Evolutionary conservation across 371 early-diverging fungal genomes (phyloP), one percentile per base, ranked within the genome.

Genomic region (Zychaea mexicana): DNA sequence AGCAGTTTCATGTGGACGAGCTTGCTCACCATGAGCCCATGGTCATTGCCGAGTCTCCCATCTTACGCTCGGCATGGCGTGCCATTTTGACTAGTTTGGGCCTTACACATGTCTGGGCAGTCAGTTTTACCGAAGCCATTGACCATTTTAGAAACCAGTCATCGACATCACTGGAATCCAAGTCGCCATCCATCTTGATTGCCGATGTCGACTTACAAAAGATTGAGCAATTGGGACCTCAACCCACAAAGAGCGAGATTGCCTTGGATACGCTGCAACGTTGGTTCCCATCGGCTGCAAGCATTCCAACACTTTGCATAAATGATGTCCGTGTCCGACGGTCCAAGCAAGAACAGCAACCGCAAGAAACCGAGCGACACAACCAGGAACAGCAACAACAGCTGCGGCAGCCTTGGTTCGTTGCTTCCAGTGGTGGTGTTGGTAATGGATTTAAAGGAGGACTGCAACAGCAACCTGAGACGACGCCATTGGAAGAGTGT

Each of bases 1-100:
- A 72, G 13, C 66, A 72, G 24, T 52, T 70, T 27, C 33, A 62
- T 0, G 19, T 76, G 1, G 3, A 32, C 0, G 64, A 64, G 7
- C 19, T 76, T 3, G 32, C 59, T 2, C 12, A 65, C 26, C 42
- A 54, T 13, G 21, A 30, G 2, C 52, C 64, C 1, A 17, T 75
- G 4, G 49, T 75, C 0, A 61, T 75, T 22, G 60, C 58, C 0
- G 67, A 75, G 31, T 42, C 56, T 13, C 46, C 33, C 13, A 47
- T 17, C 9, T 46, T 60, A 12, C 66, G 52, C 10, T 52, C 38
- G 13, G 53, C 60, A n/a, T 66, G 66, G 66, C 3, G 19, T 22
- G 21, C 26, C 13, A 60, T 66, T 15, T 38, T 66, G 46, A 24
- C 26, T 7, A 65, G 55, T 24, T 28, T 60, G 9, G 61, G 57